Evolutionary conservation across 768 basidiomycete genomes (phyloP).

Genomic region (Filobasidium floriforme): DNA sequence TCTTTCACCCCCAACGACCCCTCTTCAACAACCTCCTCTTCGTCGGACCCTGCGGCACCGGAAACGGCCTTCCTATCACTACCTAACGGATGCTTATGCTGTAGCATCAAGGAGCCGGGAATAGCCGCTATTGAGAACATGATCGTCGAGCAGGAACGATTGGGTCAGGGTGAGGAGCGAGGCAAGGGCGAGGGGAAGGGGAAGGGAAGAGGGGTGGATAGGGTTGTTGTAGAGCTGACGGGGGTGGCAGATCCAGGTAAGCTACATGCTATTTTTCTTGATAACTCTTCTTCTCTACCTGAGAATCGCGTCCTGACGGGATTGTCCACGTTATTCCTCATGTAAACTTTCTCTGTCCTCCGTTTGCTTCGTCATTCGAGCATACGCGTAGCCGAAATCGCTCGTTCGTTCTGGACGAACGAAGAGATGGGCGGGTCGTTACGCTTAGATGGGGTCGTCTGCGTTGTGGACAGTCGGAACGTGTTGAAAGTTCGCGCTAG

Average conservation of each 20-base stretch:
- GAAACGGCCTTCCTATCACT: constrained; percentile 62
- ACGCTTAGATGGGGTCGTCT: constrained; percentile 71
- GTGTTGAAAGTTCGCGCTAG: constrained; percentile 62
- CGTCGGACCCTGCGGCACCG: constrained; percentile 6
- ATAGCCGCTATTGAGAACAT: constrained; percentile 88
- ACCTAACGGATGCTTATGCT: constrained; percentile 95
- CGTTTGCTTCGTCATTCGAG: no score
- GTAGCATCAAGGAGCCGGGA: constrained; percentile 90
- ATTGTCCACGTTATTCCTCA: no score
- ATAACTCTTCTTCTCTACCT: no score
- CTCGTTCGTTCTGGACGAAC: constrained; percentile 48
- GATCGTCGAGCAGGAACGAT: constrained; percentile 61
- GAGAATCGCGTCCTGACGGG: no score
- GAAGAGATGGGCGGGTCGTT: constrained; percentile 48
- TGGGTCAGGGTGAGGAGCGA: constrained; percentile 25
- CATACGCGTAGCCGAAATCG: constrained; percentile 41
- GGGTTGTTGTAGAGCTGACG: constrained; percentile 91
- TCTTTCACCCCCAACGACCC: constrained; percentile 19
- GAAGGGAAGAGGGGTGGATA: constrained; percentile 63
- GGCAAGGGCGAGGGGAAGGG: constrained; percentile 11
- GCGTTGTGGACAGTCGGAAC: constrained; percentile 84
- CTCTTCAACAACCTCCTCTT: constrained; percentile 22
- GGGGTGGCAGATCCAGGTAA: constrained; percentile 90
- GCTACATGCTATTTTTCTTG: no score
- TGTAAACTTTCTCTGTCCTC: no score